A percentile compares a stretch with the other conserved stretches of the same genome.
These are phyloP conservation scores for Hygrophoropsis aurantiaca DNA, from an alignment of 768 basidiomycete genomes.

Conservation along the genomic window DNA sequence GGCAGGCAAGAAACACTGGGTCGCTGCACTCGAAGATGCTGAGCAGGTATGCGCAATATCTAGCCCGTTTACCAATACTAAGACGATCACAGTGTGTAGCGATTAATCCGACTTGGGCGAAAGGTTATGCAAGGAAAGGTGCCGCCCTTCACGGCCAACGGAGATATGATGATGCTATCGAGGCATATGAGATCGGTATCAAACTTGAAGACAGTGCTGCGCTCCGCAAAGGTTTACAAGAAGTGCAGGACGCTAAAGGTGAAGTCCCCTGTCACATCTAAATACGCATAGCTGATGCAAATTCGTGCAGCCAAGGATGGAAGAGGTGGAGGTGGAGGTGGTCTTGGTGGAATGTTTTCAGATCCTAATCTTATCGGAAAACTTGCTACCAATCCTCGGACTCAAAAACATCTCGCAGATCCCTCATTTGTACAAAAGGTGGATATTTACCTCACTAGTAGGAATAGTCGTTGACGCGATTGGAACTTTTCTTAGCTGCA, in stretches of 20 bases:
- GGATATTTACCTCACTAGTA: slow-evolving; percentile 8
- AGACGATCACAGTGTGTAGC: slow-evolving; percentile 61
- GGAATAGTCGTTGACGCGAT: too few species aligned
- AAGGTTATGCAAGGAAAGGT: slow-evolving; percentile 90
- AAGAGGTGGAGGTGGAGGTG: slow-evolving; percentile 44
- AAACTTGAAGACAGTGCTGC: slow-evolving; percentile 81
- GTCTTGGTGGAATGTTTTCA: slow-evolving; percentile 73
- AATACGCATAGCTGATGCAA: not conserved
- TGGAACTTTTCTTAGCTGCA: slow-evolving; percentile 47
- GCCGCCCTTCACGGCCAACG: slow-evolving; percentile 86
- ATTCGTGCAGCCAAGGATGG: slow-evolving; percentile 33
- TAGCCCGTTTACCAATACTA: slow-evolving; percentile 5
- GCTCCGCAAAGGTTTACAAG: slow-evolving; percentile 83
- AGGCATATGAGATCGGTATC: slow-evolving; percentile 79
- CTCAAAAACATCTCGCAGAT: slow-evolving; percentile 80
- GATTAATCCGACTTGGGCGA: slow-evolving; percentile 80
- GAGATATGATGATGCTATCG: slow-evolving; percentile 80
- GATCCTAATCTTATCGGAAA: slow-evolving; percentile 85
- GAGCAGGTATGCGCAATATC: slow-evolving; percentile 63
- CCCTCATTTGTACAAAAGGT: slow-evolving; percentile 77
- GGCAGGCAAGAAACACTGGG: slow-evolving; percentile 80
- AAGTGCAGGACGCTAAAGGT: slow-evolving; percentile 87
- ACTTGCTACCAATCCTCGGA: slow-evolving; percentile 84
- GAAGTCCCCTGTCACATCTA: slow-evolving; percentile 12
- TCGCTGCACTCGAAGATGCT: slow-evolving; percentile 79